These are phyloP conservation scores for Aegilops speltoides DNA, from an alignment of 176 grass and related monocot genomes.

Conservation along the genomic window DNA sequence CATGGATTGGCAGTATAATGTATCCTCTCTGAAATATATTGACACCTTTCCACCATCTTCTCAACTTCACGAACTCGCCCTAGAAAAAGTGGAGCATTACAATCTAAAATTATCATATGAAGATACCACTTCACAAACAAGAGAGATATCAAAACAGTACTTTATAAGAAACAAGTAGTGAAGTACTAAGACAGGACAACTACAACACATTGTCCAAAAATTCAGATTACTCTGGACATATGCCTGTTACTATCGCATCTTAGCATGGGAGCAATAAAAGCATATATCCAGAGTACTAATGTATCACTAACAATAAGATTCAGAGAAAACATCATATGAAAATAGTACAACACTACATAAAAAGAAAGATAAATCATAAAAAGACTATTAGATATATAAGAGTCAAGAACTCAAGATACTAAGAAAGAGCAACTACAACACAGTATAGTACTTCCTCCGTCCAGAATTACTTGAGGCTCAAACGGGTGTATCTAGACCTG, in stretches of 20 bases:
- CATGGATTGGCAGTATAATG: constrained; percentile 88
- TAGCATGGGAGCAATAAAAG: background rate
- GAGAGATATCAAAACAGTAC: constrained; percentile 2
- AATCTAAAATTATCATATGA: constrained; percentile 23
- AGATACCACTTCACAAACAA: constrained; percentile 6
- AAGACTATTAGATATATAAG: background rate
- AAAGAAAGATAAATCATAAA: background rate
- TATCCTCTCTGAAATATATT: constrained; percentile 86
- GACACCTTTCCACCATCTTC: constrained; percentile 98
- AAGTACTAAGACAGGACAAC: background rate
- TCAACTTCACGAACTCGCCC: constrained; percentile 64
- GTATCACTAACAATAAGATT: background rate
- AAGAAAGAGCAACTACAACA: background rate
- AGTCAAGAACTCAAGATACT: background rate
- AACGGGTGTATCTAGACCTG: too few species aligned
- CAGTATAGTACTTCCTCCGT: background rate
- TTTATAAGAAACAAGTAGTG: background rate
- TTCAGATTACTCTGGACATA: too few species aligned
- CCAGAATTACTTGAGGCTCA: too few species aligned
- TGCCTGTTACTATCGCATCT: background rate
- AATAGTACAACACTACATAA: background rate
- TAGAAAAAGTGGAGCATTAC: constrained; percentile 27
- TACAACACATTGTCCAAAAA: background rate
- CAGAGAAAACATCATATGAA: background rate
- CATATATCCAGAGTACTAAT: background rate